Evolutionary conservation across 2,329 filamentous ascomycete species (phyloP), one percentile per base, ranked within the genome.

Genomic region (Chrysosporium keratinophilum): DNA sequence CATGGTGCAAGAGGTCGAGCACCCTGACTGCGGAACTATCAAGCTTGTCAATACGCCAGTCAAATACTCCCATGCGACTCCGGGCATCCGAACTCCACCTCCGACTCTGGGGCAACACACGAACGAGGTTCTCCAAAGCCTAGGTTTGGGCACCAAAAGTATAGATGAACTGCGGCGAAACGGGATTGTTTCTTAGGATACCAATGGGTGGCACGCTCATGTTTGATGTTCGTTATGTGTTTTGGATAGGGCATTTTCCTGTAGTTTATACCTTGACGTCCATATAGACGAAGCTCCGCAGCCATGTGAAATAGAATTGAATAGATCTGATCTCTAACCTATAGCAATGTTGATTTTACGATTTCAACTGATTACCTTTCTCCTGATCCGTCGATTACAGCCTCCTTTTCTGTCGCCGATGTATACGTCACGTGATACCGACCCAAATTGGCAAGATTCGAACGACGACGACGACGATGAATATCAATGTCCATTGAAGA

Each of bases 11-110:
- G 85, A 95, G 65, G 75, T 96, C 43, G 80, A 95, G 0, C 93
- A 98, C 65, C 80, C 80, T 4, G 75, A 77, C 6, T 97, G 91
- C 67, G 93, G 93, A 0, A 79, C 84, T 0, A 84, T 98, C 58
- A 90, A 89, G 70, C 74, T 98, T 65, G 85, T 98, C 52, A 96
- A 95, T 64, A 94, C 89, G 0, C 93, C 93, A 0, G 84, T 98
- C 56, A 98, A 98, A 68, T 95, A 89, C 68, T 95, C 89, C 4
- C 82, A 90, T 60, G 86, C 85, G 23, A 82, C 79, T 60, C 88
- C 90, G 0, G 79, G 81, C 2, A 82, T 95, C 39, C 78, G 91
- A 34, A 84, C 76, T 2, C 80, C 87, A 23, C 93, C 93, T 15
- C 93, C 93, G 1, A 86, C 84, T 6, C 72, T 98, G 34, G 93